Base-by-base conservation (phyloP, 2,329 filamentous ascomycete species). In the Penicillium digitatum region DNA sequence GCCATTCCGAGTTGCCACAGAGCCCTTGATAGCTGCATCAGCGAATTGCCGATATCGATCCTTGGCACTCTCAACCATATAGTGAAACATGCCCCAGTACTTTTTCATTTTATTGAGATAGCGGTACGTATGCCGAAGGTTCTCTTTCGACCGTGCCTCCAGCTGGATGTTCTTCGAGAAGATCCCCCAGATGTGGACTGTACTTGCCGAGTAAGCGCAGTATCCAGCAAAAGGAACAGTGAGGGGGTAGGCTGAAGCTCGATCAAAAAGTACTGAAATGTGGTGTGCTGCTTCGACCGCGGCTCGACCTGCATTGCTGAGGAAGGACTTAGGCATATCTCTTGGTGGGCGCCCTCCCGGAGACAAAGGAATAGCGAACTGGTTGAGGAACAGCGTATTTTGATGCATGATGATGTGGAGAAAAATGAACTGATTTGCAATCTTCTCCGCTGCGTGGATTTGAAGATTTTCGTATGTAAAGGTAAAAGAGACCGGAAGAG, bases 11-110 rank as follows among this genome's bases (percentile, higher is more conserved):
- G 59, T 67, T 71, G 56, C 75, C 70, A 60, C 79, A 12, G 70
- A 79, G 10, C 89, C 89, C 62, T 85, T 83, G 50, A 87, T 80
- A 29, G 87, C 85, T n/a, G 87, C 87, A 70, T 96, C 91, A 16
- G 91, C 87, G 63, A 91, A 93, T 45, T 86, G 84, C 48, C 88
- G 85, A 69, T 96, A 99, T 58, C 95, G 85, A 52, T 93, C 88
- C 56, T 94, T 91, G 34, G 96, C 81, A 66, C 93, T 94, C 69
- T 97, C 92, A 0, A 90, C 87, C 82, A 97, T 92, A 76, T 91
- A 96, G 70, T 96, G 90, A 69, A 97, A 96, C 88, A 96, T 95
- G 57, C 93, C 94, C 94, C 94, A 99, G 67, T 94, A 92, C 57
- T 89, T 89, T 78, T 96, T 96, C 89, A 97, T 95, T 73, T 90